Conservation (phyloP, 805 yeast genomes). For the Suhomyces prunicola region DNA sequence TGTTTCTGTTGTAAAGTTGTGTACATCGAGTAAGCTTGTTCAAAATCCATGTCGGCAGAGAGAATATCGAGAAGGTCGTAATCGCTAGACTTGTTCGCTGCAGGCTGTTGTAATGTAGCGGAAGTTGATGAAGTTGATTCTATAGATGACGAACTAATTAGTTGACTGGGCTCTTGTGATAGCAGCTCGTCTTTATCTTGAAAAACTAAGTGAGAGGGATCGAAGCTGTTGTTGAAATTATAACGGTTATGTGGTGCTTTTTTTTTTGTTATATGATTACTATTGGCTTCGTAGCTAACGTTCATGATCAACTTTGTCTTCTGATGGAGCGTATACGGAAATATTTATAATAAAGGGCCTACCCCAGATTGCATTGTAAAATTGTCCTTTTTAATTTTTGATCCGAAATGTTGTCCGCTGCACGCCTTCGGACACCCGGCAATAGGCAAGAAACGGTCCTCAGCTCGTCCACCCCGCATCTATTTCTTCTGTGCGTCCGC, state of each 20-base stretch:
- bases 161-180: background rate
- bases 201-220: background rate
- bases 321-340: background rate
- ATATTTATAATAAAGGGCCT: constrained; percentile 1
- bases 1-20: constrained; percentile 34
- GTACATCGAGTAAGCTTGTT: constrained; percentile 43
- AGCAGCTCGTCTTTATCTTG: background rate
- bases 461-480: constrained; percentile 3
- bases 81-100: background rate
- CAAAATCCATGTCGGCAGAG: constrained; percentile 43
- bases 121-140: background rate
- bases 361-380: constrained; percentile 3
- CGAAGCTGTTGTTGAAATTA: background rate
- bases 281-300: background rate
- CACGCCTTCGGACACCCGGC: constrained; percentile 3
- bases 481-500: background rate
- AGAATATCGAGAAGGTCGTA: constrained; percentile 25
- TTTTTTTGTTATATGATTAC: background rate
- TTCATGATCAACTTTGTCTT: background rate
- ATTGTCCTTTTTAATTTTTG: background rate
- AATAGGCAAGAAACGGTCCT: background rate
- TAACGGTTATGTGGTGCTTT: background rate
- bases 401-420: background rate
- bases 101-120: background rate
- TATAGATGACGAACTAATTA: background rate